A percentile compares a stretch with the other conserved stretches of the same genome.
phyloP scores from a whole-genome alignment of 2,329 filamentous ascomycete genomes.

The Pseudogymnoascus sp. region DNA sequence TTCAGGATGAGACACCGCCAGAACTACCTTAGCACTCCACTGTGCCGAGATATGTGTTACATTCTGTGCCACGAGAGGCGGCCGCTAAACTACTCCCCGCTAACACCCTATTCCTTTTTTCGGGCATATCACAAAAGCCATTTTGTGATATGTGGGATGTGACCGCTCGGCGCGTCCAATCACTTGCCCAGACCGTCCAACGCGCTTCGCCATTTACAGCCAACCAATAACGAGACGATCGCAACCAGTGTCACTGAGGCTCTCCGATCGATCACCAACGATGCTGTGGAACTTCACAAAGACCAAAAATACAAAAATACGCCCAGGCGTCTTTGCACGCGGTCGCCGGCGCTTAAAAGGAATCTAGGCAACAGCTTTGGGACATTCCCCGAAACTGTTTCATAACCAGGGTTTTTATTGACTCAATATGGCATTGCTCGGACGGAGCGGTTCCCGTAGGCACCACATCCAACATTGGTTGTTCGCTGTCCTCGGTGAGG shows the following conservation, averaged over 20 bases:
- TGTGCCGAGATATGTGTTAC: conserved; percentile 3
- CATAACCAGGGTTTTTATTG: conserved; percentile 18
- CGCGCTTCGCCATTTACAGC: neutral
- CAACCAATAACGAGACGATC: conserved; percentile 3
- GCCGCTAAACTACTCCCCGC: conserved; percentile 3
- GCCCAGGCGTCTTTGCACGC: conserved; percentile 9
- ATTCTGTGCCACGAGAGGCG: conserved; percentile 2
- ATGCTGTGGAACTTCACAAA: neutral
- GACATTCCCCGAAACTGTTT: conserved; percentile 20
- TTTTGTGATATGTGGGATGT: conserved; percentile 8
- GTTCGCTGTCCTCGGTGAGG: neutral
- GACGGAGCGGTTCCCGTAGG: neutral
- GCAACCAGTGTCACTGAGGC: conserved; percentile 6
- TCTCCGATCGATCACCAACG: neutral
- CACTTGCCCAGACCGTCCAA: neutral
- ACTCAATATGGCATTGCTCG: conserved; percentile 12
- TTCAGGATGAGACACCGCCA: conserved; percentile 1
- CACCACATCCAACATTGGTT: neutral
- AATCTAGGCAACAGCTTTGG: conserved; percentile 17
- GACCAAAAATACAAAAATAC: neutral
- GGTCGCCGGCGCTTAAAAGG: conserved; percentile 8
- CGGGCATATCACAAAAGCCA: conserved; percentile 2
- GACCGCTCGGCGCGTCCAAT: neutral
- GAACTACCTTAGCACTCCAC: neutral
- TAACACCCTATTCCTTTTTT: neutral